These are phyloP conservation scores for Arthroderma sp. DNA, from an alignment of 2,329 filamentous ascomycete species.

Conservation along the genomic window DNA sequence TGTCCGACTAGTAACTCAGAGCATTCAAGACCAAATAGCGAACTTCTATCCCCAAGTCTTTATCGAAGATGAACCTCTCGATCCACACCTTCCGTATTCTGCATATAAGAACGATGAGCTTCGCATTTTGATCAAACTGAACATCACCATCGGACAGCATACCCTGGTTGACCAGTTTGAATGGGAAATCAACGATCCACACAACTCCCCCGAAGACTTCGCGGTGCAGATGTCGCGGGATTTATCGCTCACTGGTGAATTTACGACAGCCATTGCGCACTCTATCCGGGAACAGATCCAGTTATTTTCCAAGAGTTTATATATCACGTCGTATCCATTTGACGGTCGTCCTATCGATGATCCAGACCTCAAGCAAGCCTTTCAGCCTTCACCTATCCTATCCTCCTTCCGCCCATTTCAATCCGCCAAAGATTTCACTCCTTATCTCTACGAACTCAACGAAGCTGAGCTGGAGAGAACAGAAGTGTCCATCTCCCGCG, in stretches of 20 bases:
- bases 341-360: constrained; percentile 90
- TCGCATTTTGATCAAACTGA: constrained; percentile 88
- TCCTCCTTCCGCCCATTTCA: constrained; percentile 81
- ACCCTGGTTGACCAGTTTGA: constrained; percentile 95
- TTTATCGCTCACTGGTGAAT: constrained; percentile 83
- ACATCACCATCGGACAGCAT: constrained; percentile 91
- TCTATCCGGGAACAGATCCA: constrained; percentile 94
- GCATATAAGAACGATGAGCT: constrained; percentile 99
- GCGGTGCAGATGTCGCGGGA: constrained; percentile 79
- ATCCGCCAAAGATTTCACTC: constrained; percentile 84
- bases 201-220: constrained; percentile 91
- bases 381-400: constrained; percentile 71
- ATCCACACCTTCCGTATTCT: constrained; percentile 77
- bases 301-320: constrained; percentile 84
- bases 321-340: constrained; percentile 86
- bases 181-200: constrained; percentile 94
- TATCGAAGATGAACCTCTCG: constrained; percentile 77
- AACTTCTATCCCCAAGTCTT: constrained; percentile 90
- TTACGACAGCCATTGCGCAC: constrained; percentile 93
- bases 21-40: constrained; percentile 74
- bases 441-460: constrained; percentile 85
- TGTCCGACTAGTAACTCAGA: constrained; percentile 51
- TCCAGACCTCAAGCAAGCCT: constrained; percentile 70
- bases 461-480: constrained; percentile 81
- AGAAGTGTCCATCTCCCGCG: constrained; percentile 82